Evolutionary conservation across 2,329 filamentous ascomycete genomes (phyloP).

Genomic region (Ceratocystis variospora): DNA sequence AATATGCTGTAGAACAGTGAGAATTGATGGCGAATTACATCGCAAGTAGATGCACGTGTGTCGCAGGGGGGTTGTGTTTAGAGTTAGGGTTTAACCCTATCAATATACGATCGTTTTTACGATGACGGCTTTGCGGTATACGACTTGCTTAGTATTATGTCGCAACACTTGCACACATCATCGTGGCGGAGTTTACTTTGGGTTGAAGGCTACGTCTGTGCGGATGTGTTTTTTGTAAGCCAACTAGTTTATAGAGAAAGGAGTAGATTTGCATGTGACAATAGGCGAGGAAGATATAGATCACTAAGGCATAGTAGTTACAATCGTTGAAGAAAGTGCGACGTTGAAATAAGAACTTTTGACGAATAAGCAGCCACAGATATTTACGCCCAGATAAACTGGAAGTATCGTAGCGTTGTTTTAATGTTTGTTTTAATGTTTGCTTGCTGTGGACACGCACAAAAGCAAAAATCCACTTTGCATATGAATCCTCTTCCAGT

Average conservation of each 20-base stretch:
- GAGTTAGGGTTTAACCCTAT: not conserved
- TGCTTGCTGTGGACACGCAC: not conserved
- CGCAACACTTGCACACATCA: not conserved
- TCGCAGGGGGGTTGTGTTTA: accelerated
- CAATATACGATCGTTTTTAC: too few relatives aligned
- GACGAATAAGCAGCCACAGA: not conserved
- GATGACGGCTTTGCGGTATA: not conserved
- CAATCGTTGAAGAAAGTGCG: not conserved
- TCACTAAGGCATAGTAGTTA: not conserved
- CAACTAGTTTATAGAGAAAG: not conserved
- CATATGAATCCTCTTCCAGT: not conserved
- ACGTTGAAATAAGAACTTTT: slow-evolving; percentile 5
- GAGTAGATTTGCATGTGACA: not conserved
- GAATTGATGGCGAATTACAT: too few relatives aligned
- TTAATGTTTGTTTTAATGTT: not conserved
- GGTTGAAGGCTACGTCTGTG: not conserved
- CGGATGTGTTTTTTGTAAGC: not conserved
- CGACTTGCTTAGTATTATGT: not conserved
- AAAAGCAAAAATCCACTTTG: not conserved
- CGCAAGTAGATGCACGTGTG: too few relatives aligned
- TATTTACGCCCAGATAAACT: not conserved
- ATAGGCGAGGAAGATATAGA: not conserved
- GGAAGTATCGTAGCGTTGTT: not conserved
- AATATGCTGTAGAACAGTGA: not conserved
- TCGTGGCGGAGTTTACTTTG: not conserved